A percentile compares a stretch with the other conserved stretches of the same genome.
Evolutionary conservation across 441 rosid species (phyloP).

Genomic region (Croton setiger): DNA sequence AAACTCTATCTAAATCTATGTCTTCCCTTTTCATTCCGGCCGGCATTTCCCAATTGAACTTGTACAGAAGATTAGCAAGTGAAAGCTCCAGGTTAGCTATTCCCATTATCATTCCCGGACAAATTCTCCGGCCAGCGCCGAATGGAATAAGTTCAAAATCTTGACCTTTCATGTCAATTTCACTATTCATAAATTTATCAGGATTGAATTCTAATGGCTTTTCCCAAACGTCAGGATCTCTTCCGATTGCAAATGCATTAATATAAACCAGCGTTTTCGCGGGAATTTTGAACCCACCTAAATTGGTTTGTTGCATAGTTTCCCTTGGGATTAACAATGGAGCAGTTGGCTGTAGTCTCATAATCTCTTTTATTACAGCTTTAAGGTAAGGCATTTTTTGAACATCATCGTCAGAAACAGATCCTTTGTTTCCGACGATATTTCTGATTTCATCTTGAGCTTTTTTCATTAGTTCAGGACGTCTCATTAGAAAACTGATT

Average conservation of each 20-base stretch:
- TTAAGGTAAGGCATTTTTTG: conserved; percentile 28
- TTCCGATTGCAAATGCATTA: conserved; percentile 40
- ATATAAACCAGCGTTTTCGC: conserved; percentile 35
- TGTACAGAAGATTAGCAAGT: conserved; percentile 31
- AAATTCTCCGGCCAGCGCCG: conserved; percentile 31
- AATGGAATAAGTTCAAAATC: conserved; percentile 28
- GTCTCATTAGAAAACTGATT: conserved; percentile 31
- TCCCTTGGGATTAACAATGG: conserved; percentile 39
- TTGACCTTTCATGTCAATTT: conserved; percentile 27
- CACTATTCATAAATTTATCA: conserved; percentile 35
- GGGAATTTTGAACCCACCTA: conserved; percentile 30
- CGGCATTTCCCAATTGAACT: conserved; percentile 34
- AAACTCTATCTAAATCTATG: conserved; percentile 17
- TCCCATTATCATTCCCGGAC: conserved; percentile 28
- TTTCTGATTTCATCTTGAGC: conserved; percentile 29
- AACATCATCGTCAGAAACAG: conserved; percentile 28
- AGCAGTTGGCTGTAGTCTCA: conserved; percentile 40
- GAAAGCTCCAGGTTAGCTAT: conserved; percentile 20
- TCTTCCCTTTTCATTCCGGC: conserved; percentile 22
- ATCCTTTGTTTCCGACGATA: conserved; percentile 22
- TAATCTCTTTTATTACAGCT: conserved; percentile 38
- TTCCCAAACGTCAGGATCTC: conserved; percentile 32
- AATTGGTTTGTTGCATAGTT: conserved; percentile 22
- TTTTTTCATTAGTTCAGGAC: conserved; percentile 15
- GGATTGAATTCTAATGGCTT: conserved; percentile 36